Base-by-base conservation (phyloP, 768 basidiomycete species). In the Boletus sp. region DNA sequence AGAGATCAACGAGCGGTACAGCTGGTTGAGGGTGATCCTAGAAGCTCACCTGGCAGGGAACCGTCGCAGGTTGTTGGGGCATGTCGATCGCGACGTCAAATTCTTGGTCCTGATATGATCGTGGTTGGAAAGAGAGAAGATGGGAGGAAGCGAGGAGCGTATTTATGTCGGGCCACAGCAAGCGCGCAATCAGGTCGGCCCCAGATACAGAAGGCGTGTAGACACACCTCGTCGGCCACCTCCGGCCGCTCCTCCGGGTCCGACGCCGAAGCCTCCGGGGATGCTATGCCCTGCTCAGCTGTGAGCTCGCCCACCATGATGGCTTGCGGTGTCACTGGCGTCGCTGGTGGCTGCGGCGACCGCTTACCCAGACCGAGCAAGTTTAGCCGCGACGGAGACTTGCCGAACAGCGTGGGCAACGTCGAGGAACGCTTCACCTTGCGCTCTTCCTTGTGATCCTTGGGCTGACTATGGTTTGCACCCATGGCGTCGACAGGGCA, bases 1-100 rank as follows among this genome's bases (percentile, higher is more conserved):
- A 63, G 29, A 29, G 37, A 48, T 55, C 42, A 15, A 50, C 11
- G 20, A 7, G 44, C 20, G 53, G 39, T 30, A 30, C 6, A 5
- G 41, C 14, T 0, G 32, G n/a, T 30, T 35, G 54, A 50, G 11
- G 44, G 53, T 18, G 42, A 53, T 37, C 41, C 14, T 12, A 47
- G 14, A 48, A 33, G 47, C 70, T 52, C 57, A 79, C 79, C 75
- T 80, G 79, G 64, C 79, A 80, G 15, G 79, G 78, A 24, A 80
- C 78, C 15, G 76, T 78, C 35, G 71, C 51, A 20, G 75, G 58
- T 40, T 69, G 65, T 50, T 57, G 69, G 7, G 73, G 53, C 75
- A 75, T 75, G 39, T 32, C 10, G 51, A 57, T 48, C 37, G 45
- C 53, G 48, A 42, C 11, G 50, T 58, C 56, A 48, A 30, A 30